A percentile compares a stretch with the other conserved stretches of the same genome.
Conservation (phyloP, 306 rosid genomes). For the Boehmeria nivea region DNA sequence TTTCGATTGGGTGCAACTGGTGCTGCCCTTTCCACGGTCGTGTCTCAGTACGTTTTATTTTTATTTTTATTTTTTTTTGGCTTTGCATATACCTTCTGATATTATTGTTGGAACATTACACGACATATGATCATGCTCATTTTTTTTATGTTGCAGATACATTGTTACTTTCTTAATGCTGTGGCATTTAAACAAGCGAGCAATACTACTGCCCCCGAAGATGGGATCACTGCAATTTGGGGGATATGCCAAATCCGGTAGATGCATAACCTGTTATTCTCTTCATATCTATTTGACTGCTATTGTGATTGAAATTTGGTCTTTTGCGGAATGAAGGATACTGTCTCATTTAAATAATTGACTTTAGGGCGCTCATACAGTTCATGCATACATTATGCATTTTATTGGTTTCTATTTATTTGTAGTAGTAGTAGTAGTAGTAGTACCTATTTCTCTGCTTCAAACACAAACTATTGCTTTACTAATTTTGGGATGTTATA, state of each 20-base stretch:
- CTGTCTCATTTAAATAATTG: no score
- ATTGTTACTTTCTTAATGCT: slow-evolving; percentile 70
- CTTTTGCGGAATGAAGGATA: no score
- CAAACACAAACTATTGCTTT: background rate
- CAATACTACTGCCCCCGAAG: slow-evolving; percentile 78
- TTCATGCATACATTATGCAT: background rate
- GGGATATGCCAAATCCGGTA: slow-evolving; percentile 78
- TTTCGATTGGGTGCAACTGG: slow-evolving; percentile 79
- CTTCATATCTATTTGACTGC: no score
- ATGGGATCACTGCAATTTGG: slow-evolving; percentile 80
- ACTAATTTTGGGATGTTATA: slow-evolving; percentile 33
- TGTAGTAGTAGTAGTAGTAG: slow-evolving; percentile 5
- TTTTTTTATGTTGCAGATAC: slow-evolving; percentile 53
- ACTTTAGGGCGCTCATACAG: no score
- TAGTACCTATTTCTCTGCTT: slow-evolving; percentile 21
- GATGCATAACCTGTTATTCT: no score
- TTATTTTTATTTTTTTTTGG: slow-evolving; percentile 2
- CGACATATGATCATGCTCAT: slow-evolving; percentile 16
- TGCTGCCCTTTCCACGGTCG: slow-evolving; percentile 83
- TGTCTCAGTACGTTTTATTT: slow-evolving; percentile 75
- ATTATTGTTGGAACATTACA: slow-evolving; percentile 8
- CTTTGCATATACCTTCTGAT: slow-evolving; percentile 11
- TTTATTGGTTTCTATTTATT: background rate
- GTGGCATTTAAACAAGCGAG: slow-evolving; percentile 69
- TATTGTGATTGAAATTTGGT: no score